Evolutionary conservation across 1,139 yeast species (phyloP), one percentile per base, ranked within the genome.

Genomic region (Pneumocystis sp.): DNA sequence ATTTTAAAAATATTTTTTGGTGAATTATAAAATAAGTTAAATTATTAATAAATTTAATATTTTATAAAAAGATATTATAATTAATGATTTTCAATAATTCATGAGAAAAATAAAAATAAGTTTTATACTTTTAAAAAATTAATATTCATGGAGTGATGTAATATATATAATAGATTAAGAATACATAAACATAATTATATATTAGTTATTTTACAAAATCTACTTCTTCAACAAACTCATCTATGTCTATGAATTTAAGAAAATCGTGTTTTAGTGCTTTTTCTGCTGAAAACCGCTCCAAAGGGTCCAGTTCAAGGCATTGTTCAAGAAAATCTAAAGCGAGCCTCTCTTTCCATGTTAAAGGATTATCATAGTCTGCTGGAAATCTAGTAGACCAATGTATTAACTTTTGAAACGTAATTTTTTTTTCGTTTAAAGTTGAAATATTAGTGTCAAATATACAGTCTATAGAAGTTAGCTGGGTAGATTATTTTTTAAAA

Each of bases 401-500:
- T 3, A 81, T 72, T 34, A 82, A 66, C 44, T 74, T 73, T 42
- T 76, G 76, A 63, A 80, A 71, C 17, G 77, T 66, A 63, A 71
- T 70, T 10, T 76, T 74, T 15, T 70, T 66, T 6, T 77, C 77
- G 44, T 74, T 75, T 37, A 81, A 70, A 15, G 81, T 77, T 1
- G 83, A 81, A 19, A 82, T 73, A 65, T 79, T 84, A 19, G 91
- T 80, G 68, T 90, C 97, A 66, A 91, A 82, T 0, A 91, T 93
- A 67, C 93, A 81, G 0, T 69, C 70, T 68, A 45, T 44, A n/a
- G n/a, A 59, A 17, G 34, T 25, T 17, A 37, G 10, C 17, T 35
- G 17, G 39, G 59, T 37, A 7, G 4, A 29, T 25, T 21, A 31
- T 37, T 15, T 1, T 25, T 62, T 35, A 21, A 56, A 17, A 35